Base-by-base conservation (phyloP, 2,329 filamentous ascomycete genomes). In the Alternaria infectoria region DNA sequence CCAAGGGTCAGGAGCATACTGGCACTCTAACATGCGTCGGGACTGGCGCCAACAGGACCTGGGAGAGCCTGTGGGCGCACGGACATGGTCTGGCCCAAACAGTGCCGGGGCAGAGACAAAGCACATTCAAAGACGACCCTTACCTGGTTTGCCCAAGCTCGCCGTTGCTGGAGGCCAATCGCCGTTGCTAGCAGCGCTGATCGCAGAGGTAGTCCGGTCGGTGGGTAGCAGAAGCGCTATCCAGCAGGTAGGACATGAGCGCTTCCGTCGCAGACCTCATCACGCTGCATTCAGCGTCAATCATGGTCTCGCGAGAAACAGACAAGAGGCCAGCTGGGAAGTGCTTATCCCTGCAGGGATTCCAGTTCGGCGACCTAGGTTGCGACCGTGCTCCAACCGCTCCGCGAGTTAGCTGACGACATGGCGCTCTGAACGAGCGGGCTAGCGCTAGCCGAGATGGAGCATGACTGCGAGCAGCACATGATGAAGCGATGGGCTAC, bases 21-120 rank as follows among this genome's bases (percentile, higher is more conserved):
- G 71, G 60, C 66, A 54, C 60, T 67, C 67, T 67, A 72, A 68
- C 36, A 70, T 74, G 74, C 57, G 71, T 75, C 71, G 72, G 74
- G 74, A 73, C 70, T 76, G 76, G 76, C 77, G 75, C 75, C 75
- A 77, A 69, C 72, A 66, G 64, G 61, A 65, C 70, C 69, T 64
- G 61, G 58, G 59, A 62, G 61, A 68, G 59, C 68, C 64, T 63
- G 62, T 65, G 40, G 44, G 57, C 61, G 74, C 76, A 77, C 76
- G 68, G 74, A 69, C 73, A 57, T 56, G 76, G 74, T 78, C 77
- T 79, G 73, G 77, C 75, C 77, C 69, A 62, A 61, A 54, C 60
- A 60, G 62, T 50, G 62, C 70, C 68, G 64, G 74, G 63, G 64
- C 66, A 74, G 67, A 74, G 71, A 77, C 74, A 74, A 78, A 77